A percentile compares a stretch with the other conserved stretches of the same genome.
These are phyloP conservation scores for Zanthoxylum bungeanum DNA, from an alignment of 345 rosid species.

Conservation along the genomic window DNA sequence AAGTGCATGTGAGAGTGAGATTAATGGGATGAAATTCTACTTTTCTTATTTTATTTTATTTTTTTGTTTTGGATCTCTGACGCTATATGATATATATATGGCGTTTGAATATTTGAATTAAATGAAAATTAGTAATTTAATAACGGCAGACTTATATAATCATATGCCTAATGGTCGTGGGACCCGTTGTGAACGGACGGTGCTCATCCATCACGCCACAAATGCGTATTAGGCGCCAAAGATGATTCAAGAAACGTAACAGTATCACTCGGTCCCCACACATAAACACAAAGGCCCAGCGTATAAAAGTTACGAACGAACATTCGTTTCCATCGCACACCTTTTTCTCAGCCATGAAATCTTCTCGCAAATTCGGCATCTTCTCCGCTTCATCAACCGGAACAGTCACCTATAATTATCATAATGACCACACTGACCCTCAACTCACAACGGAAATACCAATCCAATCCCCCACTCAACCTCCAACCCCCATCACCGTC, in stretches of 20 bases:
- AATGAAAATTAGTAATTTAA: neutral
- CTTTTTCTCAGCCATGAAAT: constrained; percentile 24
- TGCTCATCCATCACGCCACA: neutral
- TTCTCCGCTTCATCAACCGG: constrained; percentile 31
- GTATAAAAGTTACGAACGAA: neutral
- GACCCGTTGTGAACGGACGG: constrained; percentile 9
- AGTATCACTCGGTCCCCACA: neutral
- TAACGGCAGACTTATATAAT: too few relatives aligned
- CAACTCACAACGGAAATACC: constrained; percentile 30
- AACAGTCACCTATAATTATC: constrained; percentile 37
- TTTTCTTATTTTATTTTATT: neutral
- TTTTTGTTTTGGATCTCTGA: neutral
- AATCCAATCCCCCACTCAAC: constrained; percentile 19
- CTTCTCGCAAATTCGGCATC: constrained; percentile 30
- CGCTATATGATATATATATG: neutral
- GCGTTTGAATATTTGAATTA: neutral
- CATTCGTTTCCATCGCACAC: neutral
- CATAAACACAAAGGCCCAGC: neutral
- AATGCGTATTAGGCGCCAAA: constrained; percentile 1
- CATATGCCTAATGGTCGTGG: neutral
- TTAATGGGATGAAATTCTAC: neutral
- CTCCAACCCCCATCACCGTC: constrained; percentile 19
- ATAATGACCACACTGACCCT: constrained; percentile 33
- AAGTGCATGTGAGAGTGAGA: neutral
- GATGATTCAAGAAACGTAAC: constrained; percentile 15